Conservation (phyloP, 2,329 filamentous ascomycete genomes). For the Stagonosporopsis cucurbitacearum region DNA sequence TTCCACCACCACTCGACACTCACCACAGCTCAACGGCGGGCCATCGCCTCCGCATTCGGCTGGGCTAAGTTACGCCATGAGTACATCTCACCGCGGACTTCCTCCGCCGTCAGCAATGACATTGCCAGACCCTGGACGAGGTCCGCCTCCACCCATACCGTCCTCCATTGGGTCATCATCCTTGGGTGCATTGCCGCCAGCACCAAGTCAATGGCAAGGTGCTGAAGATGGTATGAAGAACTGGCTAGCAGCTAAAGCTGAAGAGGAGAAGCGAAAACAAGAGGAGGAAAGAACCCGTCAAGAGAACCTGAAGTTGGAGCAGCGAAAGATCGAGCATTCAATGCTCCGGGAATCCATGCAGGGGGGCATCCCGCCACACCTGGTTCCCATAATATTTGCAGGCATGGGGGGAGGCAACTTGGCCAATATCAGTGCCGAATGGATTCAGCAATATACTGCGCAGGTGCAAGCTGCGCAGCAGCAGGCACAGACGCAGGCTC, state of each 20-base stretch:
- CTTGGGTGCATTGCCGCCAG: conserved; percentile 52
- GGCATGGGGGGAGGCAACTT: conserved; percentile 58
- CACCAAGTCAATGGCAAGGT: conserved; percentile 57
- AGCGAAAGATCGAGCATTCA: conserved; percentile 59
- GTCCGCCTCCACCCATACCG: conserved; percentile 40
- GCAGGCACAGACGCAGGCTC: conserved; percentile 44
- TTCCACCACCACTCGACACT: conserved; percentile 49
- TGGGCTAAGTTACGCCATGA: conserved; percentile 54
- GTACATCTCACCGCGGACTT: conserved; percentile 60
- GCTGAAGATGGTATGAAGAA: conserved; percentile 60
- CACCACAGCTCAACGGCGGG: conserved; percentile 51
- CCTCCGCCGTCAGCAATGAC: conserved; percentile 62
- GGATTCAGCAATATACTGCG: conserved; percentile 57
- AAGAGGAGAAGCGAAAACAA: conserved; percentile 61
- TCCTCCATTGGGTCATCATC: conserved; percentile 23
- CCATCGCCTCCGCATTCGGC: conserved; percentile 50
- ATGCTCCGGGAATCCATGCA: conserved; percentile 61
- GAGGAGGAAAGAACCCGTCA: conserved; percentile 62
- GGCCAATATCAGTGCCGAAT: conserved; percentile 57
- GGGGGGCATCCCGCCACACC: conserved; percentile 58
- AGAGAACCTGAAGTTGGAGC: conserved; percentile 57
- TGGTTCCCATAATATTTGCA: conserved; percentile 62
- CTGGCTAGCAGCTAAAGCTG: conserved; percentile 59
- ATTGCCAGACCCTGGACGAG: conserved; percentile 55
- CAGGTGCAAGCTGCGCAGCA: conserved; percentile 55